A percentile compares a stretch with the other conserved stretches of the same genome.
These are phyloP conservation scores for Schoenoplectus triqueter DNA, from an alignment of 202 grass and related monocot species.

Conservation along the genomic window DNA sequence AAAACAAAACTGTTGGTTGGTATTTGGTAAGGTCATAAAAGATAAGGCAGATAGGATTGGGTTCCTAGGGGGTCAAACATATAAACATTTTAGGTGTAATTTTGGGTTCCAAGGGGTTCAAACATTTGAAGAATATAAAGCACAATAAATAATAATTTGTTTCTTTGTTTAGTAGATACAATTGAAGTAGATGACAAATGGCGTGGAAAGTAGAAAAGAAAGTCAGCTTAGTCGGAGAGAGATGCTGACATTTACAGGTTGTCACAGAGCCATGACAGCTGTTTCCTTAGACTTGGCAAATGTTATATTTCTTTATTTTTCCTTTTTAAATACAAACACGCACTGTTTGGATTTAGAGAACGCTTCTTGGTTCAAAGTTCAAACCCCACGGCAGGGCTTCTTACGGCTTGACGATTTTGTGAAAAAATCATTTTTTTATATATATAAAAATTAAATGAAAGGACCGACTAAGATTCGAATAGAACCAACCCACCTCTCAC, in stretches of 20 bases:
- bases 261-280: conserved; percentile 3
- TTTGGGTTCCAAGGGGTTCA: no score
- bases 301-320: not conserved
- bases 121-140: not conserved
- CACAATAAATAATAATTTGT: not conserved
- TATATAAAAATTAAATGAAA: not conserved
- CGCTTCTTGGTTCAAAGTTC: not conserved
- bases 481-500: conserved; percentile 5
- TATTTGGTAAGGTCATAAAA: not conserved
- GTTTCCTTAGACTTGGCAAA: not conserved
- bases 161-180: not conserved
- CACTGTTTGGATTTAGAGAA: not conserved
- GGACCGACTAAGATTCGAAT: not conserved
- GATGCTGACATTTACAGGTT: conserved; percentile 18
- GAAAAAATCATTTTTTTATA: not conserved
- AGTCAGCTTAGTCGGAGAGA: conserved; percentile 15
- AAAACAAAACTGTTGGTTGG: not conserved
- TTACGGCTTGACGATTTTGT: not conserved
- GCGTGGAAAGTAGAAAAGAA: not conserved
- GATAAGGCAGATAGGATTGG: no score
- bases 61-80: no score
- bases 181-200: conserved; percentile 12
- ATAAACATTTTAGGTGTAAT: no score
- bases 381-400: not conserved
- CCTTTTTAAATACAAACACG: not conserved